Evolutionary conservation across 139 green algal genomes (phyloP).

Genomic region (Dunaliella primolecta): DNA sequence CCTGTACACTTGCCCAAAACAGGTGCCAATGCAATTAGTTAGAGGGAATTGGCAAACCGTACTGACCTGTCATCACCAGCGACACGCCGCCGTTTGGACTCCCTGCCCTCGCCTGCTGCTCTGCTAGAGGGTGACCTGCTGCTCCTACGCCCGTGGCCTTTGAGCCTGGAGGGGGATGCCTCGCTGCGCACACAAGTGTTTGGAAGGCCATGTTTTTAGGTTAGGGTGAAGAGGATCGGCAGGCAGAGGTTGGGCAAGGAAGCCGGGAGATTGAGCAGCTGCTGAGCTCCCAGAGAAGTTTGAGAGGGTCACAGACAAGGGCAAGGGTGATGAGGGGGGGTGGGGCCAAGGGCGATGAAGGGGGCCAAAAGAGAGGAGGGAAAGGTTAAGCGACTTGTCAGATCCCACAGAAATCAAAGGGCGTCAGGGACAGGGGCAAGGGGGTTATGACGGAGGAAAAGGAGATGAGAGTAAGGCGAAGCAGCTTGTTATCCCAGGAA

Average conservation of each 20-base stretch:
- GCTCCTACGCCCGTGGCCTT: not conserved
- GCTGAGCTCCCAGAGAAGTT: not conserved
- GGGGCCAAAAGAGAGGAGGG: too few relatives aligned
- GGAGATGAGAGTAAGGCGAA: too few relatives aligned
- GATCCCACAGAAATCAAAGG: too few relatives aligned
- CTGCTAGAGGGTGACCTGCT: not conserved
- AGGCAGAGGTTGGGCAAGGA: too few relatives aligned
- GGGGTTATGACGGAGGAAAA: too few relatives aligned
- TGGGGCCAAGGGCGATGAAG: too few relatives aligned
- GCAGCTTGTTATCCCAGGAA: not conserved
- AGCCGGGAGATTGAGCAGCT: too few relatives aligned
- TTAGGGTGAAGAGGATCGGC: not conserved
- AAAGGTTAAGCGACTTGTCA: too few relatives aligned
- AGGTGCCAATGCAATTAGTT: not conserved
- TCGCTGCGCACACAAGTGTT: not conserved
- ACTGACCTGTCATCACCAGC: not conserved
- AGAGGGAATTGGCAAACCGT: not conserved
- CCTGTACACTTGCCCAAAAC: not conserved
- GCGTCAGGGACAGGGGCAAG: too few relatives aligned
- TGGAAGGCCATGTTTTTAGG: not conserved
- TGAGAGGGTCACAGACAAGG: not conserved
- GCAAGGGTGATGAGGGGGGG: not conserved
- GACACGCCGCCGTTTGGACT: not conserved
- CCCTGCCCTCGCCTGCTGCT: not conserved
- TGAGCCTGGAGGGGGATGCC: not conserved